These are phyloP conservation scores for Cercis canadensis DNA, from an alignment of 306 rosid genomes.

Conservation along the genomic window DNA sequence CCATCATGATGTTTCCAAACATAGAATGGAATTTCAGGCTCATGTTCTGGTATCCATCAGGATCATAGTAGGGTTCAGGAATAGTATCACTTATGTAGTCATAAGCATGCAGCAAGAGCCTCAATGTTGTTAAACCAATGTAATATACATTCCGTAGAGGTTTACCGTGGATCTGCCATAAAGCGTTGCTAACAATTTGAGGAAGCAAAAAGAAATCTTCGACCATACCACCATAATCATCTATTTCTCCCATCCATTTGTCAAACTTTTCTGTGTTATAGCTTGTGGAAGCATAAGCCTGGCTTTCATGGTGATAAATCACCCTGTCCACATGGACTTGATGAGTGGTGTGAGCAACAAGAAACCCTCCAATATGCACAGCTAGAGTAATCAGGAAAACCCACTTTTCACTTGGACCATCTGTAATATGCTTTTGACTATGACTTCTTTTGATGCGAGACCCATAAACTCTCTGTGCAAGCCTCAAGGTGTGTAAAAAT, in stretches of 20 bases:
- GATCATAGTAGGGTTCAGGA: background rate
- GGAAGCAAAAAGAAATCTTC: slow-evolving; percentile 4
- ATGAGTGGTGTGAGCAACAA: background rate
- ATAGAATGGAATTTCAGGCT: background rate
- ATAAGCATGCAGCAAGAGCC: background rate
- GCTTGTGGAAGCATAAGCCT: background rate
- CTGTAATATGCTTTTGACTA: background rate
- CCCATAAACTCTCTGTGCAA: background rate
- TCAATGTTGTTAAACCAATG: background rate
- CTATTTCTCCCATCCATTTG: background rate
- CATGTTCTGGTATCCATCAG: background rate
- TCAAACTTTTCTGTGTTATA: background rate
- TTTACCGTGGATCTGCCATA: background rate
- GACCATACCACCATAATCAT: background rate
- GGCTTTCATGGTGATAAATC: background rate
- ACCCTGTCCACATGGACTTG: background rate
- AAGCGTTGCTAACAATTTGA: background rate
- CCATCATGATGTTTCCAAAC: background rate
- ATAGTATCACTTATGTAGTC: background rate
- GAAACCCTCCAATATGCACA: slow-evolving; percentile 4
- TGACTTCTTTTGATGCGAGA: background rate
- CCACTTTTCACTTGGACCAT: background rate
- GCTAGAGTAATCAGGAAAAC: background rate
- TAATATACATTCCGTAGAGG: background rate
- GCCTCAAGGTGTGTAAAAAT: background rate